Evolutionary conservation across 306 rosid species (phyloP).

Genomic region (Quercus engelmannii): DNA sequence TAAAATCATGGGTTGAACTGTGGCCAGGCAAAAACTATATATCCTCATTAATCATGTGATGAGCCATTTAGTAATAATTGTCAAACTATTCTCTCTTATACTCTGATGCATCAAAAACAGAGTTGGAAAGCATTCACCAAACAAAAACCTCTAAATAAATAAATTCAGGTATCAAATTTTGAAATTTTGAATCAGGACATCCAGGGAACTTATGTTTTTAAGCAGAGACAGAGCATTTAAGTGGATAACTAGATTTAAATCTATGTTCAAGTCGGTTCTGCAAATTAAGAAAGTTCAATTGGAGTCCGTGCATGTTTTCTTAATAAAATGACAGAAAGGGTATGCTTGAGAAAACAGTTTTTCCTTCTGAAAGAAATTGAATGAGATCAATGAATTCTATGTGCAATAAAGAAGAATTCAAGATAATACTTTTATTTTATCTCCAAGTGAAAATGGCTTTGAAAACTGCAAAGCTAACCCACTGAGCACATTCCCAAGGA

Average conservation of each 20-base stretch:
- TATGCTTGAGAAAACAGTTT: neutral
- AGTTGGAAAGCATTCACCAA: neutral
- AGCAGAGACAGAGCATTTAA: neutral
- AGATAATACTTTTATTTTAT: constrained; percentile 69
- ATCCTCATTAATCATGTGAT: neutral
- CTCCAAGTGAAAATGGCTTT: constrained; percentile 90
- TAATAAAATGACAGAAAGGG: neutral
- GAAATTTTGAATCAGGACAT: neutral
- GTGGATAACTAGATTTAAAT: neutral
- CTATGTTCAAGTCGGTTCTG: neutral
- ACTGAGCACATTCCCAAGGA: constrained; percentile 85
- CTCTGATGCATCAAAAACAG: neutral
- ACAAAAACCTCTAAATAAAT: neutral
- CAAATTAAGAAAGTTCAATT: neutral
- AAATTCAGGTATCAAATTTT: neutral
- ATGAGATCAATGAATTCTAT: neutral
- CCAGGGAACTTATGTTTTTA: neutral
- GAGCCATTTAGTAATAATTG: neutral
- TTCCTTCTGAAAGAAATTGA: neutral
- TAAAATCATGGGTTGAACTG: neutral
- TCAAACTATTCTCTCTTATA: neutral
- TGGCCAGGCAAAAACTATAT: neutral
- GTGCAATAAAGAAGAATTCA: neutral
- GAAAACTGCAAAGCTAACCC: constrained; percentile 89
- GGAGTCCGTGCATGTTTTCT: neutral